Evolutionary conservation across 1,284 basidiomycete genomes (phyloP), one percentile per base, ranked within the genome.

Genomic region (Sporisorium exsertum): DNA sequence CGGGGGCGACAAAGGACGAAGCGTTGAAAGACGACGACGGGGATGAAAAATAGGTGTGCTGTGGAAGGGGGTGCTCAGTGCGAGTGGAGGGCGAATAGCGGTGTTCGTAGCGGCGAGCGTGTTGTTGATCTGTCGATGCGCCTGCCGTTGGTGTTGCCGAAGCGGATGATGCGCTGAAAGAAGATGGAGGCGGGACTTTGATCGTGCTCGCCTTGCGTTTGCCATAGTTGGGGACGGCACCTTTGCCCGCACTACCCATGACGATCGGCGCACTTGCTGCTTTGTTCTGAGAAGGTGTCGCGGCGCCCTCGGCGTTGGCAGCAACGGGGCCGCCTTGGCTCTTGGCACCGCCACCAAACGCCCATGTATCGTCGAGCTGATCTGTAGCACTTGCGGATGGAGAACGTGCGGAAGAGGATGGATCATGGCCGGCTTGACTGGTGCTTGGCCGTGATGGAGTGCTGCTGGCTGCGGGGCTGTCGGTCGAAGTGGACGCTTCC

Each of bases 1-100:
- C 81, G 0, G 80, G 77, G 2, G 77, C 69, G 5, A 77, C 80
- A 50, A 77, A 82, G 15, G 80, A 79, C 3, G 78, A 78, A 6
- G 80, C 80, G 27, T 84, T 83, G 68, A 84, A 83, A 15, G 81
- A 82, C 5, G 78, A 79, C 2, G 82, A 83, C 5, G 83, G 80
- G 15, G 76, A 74, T 16, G 83, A 82, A 54, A 83, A 85, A 64
- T 81, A 84, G 52, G 78, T 81, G 15, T 78, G 80, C 45, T 84
- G 81, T 1, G 84, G 79, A 3, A 84, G 59, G 15, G 82, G 77
- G 40, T 68, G 61, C 61, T 72, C 70, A 65, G 66, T 64, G 51
- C 75, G 62, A 32, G 80, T 69, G 20, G 71, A 74, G 18, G 71
- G 71, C 3, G 72, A 70, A 29, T 73, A 78, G 42, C 62, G 61